Conservation (phyloP, 768 basidiomycete species). For the Rickenella mellea region DNA sequence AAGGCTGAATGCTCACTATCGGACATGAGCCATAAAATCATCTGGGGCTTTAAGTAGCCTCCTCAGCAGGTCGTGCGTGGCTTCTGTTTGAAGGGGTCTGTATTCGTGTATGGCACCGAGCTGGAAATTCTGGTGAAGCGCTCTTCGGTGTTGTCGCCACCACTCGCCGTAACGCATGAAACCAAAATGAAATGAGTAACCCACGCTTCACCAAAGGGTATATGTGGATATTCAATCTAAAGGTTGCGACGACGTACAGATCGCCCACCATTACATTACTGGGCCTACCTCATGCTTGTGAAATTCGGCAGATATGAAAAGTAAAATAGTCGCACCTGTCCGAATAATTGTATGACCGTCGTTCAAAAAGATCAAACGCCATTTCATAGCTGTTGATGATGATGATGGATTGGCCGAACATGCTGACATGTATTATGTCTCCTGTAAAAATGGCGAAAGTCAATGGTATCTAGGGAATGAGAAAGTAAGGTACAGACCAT, state of each 20-base stretch:
- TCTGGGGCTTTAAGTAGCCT: conserved; percentile 2
- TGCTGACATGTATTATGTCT: conserved; percentile 33
- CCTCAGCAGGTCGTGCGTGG: conserved; percentile 2
- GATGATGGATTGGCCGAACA: conserved; percentile 51
- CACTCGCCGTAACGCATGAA: conserved; percentile 6
- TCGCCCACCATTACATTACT: no score
- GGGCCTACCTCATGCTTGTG: no score
- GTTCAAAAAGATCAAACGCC: conserved; percentile 17
- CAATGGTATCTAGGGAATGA: no score
- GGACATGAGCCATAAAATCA: neutral
- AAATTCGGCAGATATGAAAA: no score
- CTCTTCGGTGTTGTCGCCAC: conserved; percentile 6
- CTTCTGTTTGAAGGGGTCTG: neutral
- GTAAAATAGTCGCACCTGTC: no score
- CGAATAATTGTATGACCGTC: neutral
- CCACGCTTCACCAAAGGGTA: conserved; percentile 2
- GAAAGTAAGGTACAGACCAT: conserved; percentile 7
- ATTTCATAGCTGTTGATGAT: conserved; percentile 42
- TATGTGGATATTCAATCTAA: neutral
- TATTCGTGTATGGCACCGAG: neutral
- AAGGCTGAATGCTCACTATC: conserved; percentile 1
- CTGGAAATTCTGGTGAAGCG: conserved; percentile 4
- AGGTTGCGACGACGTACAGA: no score
- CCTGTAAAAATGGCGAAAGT: no score
- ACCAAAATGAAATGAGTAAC: neutral